Evolutionary conservation across 1,284 basidiomycete species (phyloP), one percentile per base, ranked within the genome.

Genomic region (Cryptococcus neoformans): DNA sequence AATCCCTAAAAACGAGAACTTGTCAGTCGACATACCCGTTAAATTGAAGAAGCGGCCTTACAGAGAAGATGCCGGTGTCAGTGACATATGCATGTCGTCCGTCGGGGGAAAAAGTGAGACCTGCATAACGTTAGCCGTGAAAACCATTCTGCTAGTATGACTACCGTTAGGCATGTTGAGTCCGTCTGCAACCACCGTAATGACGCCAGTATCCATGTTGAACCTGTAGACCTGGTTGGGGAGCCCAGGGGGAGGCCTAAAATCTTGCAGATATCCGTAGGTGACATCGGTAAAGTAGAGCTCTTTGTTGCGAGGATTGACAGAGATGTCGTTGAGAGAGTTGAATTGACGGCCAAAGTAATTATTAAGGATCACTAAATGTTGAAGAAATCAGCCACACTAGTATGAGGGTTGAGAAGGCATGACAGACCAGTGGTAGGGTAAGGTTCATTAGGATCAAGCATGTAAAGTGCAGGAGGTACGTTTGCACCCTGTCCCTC

Each of bases 301-400:
- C 39, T 68, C 61, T 53, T 67, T 65, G 58, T 67, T 72, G 9
- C 61, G 53, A 0, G 86, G 86, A 58, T 89, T 86, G 3, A 90
- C 79, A 65, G 87, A 88, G 56, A 87, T 78, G 68, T 92, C 89
- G 70, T 91, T 90, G 53, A 90, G 75, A 1, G 87, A 87, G 75
- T 88, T 89, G 78, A 90, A 92, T 66, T 90, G 87, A 8, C 87
- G 80, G 3, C 89, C 89, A 64, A 83, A 87, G 68, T 80, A 86
- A 74, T 87, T 89, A 77, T 88, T 84, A 55, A 88, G 68, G 14
- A 87, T 66, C 44, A 87, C 82, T 17, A 52, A 38, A 12, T 9
- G 47, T 34, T 6, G 8, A 54, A 49, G 28, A 6, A 28, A 35
- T 48, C 46, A 48, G 46, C 9, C 14, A 14, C 9, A 6, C 1